Percentiles rank a stretch among this genome's conserved stretches.
These are phyloP conservation scores for Trametes meyenii DNA, from an alignment of 768 basidiomycete genomes.

Conservation along the genomic window DNA sequence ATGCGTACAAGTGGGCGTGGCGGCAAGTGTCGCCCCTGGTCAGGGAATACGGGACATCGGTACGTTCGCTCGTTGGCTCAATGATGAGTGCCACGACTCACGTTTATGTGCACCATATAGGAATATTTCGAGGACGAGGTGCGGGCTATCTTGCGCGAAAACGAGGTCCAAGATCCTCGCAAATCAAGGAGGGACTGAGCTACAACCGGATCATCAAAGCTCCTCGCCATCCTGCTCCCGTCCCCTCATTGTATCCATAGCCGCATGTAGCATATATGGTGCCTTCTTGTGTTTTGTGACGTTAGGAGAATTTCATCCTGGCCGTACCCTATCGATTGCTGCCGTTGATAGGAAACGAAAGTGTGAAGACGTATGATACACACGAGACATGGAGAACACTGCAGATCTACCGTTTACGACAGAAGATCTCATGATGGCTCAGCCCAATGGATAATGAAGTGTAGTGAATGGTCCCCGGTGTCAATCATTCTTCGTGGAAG, in stretches of 20 bases:
- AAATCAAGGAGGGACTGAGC: constrained; percentile 6
- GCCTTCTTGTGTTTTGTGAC: too few species aligned
- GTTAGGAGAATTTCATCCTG: too few species aligned
- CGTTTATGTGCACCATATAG: neutral
- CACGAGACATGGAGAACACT: too few species aligned
- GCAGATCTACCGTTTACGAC: too few species aligned
- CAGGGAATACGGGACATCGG: constrained; percentile 44
- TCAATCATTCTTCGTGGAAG: constrained; percentile 42
- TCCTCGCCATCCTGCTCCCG: neutral
- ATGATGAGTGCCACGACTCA: neutral
- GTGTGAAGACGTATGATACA: too few species aligned
- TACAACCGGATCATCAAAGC: neutral
- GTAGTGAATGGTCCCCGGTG: too few species aligned
- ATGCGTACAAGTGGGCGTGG: constrained; percentile 55
- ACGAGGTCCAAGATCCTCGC: constrained; percentile 23
- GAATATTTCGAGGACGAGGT: constrained; percentile 15
- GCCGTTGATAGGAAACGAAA: too few species aligned
- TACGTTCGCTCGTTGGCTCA: constrained; percentile 31
- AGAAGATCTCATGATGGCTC: too few species aligned
- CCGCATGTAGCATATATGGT: neutral
- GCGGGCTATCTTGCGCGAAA: constrained; percentile 4
- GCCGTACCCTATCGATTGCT: too few species aligned
- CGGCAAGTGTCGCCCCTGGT: constrained; percentile 49
- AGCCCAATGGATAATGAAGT: neutral
- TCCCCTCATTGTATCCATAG: neutral